phyloP scores from a whole-genome alignment of 352 stramenopile species.

The Thalassiosira exigua region DNA sequence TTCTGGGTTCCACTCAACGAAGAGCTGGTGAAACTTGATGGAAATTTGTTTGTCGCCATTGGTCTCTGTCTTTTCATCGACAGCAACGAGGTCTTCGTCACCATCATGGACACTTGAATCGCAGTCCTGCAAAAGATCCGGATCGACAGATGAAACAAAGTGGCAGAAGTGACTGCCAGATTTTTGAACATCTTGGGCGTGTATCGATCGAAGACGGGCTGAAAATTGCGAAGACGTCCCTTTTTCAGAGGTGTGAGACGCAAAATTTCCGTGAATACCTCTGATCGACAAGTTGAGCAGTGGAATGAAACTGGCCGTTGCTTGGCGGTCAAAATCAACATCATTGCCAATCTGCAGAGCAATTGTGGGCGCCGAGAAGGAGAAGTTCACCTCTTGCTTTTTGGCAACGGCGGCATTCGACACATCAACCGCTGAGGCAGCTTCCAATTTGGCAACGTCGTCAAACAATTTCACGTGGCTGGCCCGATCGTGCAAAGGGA shows the following conservation, averaged over 20 bases:
- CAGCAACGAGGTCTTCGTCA: slow-evolving; percentile 45
- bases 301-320: slow-evolving; percentile 24
- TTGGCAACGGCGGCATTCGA: not conserved
- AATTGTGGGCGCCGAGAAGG: slow-evolving; percentile 71
- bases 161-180: slow-evolving; percentile 63
- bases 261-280: slow-evolving; percentile 61
- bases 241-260: slow-evolving; percentile 13
- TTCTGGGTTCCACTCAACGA: slow-evolving; percentile 83
- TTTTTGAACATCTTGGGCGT: slow-evolving; percentile 62
- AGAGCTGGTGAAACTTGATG: slow-evolving; percentile 76
- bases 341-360: slow-evolving; percentile 69
- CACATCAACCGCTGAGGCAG: slow-evolving; percentile 2
- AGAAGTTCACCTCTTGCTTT: slow-evolving; percentile 56
- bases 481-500: not conserved
- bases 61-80: slow-evolving; percentile 26
- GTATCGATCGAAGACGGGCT: slow-evolving; percentile 65
- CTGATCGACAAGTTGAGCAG: slow-evolving; percentile 64
- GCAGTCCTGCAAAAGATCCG: slow-evolving; percentile 18
- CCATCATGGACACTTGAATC: slow-evolving; percentile 3
- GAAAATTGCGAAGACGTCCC: slow-evolving; percentile 42
- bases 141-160: slow-evolving; percentile 68
- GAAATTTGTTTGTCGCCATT: slow-evolving; percentile 36
- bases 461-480: slow-evolving; percentile 13
- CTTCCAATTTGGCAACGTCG: slow-evolving; percentile 1
- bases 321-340: slow-evolving; percentile 33